Conservation (phyloP, 176 grass and related monocot genomes). For the Ampelocalamus luodianensis region DNA sequence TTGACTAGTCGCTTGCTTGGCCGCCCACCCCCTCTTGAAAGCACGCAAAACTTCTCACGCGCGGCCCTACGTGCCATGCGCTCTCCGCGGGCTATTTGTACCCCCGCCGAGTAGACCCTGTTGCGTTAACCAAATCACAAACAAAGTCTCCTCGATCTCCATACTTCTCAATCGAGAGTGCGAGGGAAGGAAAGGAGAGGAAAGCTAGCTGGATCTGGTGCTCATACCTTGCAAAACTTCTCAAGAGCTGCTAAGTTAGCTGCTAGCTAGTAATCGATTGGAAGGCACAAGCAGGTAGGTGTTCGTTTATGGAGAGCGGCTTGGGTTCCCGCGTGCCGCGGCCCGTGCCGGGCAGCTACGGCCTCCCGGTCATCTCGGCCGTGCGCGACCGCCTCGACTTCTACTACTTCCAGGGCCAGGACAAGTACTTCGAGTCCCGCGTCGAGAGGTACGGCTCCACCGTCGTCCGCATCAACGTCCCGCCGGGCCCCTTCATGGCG, state of each 20-base stretch:
- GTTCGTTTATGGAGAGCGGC: conserved; percentile 2
- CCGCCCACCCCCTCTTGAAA: background rate
- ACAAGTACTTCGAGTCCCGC: conserved; percentile 75
- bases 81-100: conserved; percentile 16
- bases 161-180: background rate
- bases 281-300: background rate
- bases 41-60: background rate
- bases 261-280: background rate
- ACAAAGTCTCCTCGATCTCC: background rate
- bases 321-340: background rate
- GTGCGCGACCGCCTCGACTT: conserved; percentile 72
- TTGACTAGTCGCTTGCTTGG: background rate
- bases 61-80: background rate
- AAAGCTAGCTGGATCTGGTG: background rate
- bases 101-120: background rate
- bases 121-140: background rate
- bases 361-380: conserved; percentile 49
- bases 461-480: conserved; percentile 67
- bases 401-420: conserved; percentile 73
- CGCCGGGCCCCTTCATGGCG: conserved; percentile 62
- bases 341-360: conserved; percentile 57
- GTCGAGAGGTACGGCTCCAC: conserved; percentile 64
- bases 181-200: too few relatives aligned
- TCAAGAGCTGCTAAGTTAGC: background rate
- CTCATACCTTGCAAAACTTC: background rate